Conservation (phyloP, 148 eudicot genomes). For the Suaeda aralocaspica region DNA sequence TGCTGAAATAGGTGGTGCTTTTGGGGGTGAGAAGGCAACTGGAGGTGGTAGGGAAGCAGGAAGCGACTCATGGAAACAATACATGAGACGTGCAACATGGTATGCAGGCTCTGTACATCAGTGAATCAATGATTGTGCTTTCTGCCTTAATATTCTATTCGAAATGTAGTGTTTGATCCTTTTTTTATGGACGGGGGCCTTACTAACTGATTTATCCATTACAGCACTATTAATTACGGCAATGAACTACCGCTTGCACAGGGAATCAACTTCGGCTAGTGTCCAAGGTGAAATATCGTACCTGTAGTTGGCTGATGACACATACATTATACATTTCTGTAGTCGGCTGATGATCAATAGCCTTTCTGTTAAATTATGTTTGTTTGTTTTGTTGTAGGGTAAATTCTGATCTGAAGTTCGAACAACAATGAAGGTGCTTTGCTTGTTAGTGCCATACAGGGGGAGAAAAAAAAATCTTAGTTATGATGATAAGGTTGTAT, state of each 20-base stretch:
- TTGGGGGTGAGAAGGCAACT: slow-evolving; percentile 97
- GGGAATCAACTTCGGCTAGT: slow-evolving; percentile 92
- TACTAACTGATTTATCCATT: slow-evolving; percentile 11
- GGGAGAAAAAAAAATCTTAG: too few species aligned
- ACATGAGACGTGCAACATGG: slow-evolving; percentile 98
- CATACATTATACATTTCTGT: neutral
- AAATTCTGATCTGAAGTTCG: neutral
- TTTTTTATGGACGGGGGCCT: neutral
- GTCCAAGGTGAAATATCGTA: slow-evolving; percentile 14
- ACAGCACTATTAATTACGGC: slow-evolving; percentile 92
- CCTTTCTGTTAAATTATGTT: too few species aligned
- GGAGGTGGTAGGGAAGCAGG: slow-evolving; percentile 99
- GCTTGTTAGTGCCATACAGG: neutral
- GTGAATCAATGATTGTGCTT: neutral
- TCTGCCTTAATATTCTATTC: neutral
- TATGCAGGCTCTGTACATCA: slow-evolving; percentile 32
- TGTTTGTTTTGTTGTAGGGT: slow-evolving; percentile 11
- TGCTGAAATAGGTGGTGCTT: slow-evolving; percentile 98
- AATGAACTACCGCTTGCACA: slow-evolving; percentile 89
- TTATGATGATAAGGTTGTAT: neutral
- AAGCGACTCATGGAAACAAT: slow-evolving; percentile 99
- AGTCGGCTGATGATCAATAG: neutral
- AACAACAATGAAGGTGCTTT: neutral
- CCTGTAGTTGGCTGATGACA: too few species aligned
- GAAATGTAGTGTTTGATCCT: neutral